phyloP scores from a whole-genome alignment of 169 alveolate species.

The Cyclospora cayetanensis region DNA sequence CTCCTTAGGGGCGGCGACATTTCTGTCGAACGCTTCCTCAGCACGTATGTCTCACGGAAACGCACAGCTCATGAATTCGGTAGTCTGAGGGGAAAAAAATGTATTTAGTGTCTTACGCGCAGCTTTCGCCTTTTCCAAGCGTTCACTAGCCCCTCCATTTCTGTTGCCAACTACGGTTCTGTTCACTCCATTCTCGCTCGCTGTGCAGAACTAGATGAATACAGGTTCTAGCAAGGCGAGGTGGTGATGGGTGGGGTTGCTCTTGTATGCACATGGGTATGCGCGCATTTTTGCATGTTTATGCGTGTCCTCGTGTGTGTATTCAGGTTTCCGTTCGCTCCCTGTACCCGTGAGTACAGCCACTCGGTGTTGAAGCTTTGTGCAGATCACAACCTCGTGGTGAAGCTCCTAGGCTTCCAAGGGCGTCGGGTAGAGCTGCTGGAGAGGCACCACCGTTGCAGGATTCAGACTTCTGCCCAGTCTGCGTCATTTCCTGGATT shows the following conservation, averaged over 20 bases:
- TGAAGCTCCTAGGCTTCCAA: constrained; percentile 58
- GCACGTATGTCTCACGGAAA: constrained; percentile 5
- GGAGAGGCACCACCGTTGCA: constrained; percentile 51
- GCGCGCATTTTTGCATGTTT: neutral
- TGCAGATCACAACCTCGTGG: constrained; percentile 70
- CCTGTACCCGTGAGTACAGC: constrained; percentile 4
- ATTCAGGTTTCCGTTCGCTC: constrained; percentile 59
- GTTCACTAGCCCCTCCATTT: too few relatives aligned
- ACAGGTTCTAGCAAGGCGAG: too few relatives aligned
- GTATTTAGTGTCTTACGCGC: too few relatives aligned
- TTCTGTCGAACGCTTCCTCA: constrained; percentile 47
- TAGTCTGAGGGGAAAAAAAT: too few relatives aligned
- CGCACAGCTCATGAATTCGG: too few relatives aligned
- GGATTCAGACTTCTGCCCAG: constrained; percentile 65
- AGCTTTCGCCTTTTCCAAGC: too few relatives aligned
- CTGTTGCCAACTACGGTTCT: too few relatives aligned
- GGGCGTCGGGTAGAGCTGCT: constrained; percentile 65
- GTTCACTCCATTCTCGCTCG: too few relatives aligned
- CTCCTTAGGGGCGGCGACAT: constrained; percentile 9
- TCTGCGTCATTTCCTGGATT: constrained; percentile 65
- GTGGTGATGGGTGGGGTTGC: too few relatives aligned
- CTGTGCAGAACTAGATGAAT: too few relatives aligned
- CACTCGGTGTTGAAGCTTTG: constrained; percentile 62
- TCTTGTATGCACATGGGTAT: too few relatives aligned
- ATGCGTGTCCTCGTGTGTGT: neutral